Evolutionary conservation across 192 early-diverging fungal genomes (phyloP), one percentile per base, ranked within the genome.

Genomic region (Globomyces pollinis-pini): DNA sequence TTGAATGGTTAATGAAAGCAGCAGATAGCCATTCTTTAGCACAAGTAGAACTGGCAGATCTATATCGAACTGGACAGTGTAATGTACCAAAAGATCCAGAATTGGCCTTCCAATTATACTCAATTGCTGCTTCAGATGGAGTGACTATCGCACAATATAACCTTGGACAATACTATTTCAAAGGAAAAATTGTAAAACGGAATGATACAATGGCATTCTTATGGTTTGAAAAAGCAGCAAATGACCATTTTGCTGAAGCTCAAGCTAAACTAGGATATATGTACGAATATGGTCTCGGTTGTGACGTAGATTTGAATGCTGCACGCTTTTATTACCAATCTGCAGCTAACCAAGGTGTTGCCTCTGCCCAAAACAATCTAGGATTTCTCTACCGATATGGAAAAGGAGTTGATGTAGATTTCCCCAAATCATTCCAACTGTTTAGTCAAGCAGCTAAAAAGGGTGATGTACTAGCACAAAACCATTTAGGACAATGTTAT

Each of bases 401-500:
- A 13, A 44, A 23, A 23, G 38, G 57, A 16, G 31, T 59, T 13
- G 57, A 43, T 4, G 12, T 53, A 29, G 45, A 59, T 20, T 8
- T 45, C 20, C 26, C n/a, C 8, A 59, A 20, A 11, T 18, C 57
- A 28, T 44, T 59, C 31, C 8, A 59, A 7, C 6, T 20, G 53
- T 56, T 56, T n/a, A 13, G 21, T 9, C 6, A 28, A 23, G 6
- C 21, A 23, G 53, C 53, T 8, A 28, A 56, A 26, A n/a, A 15
- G 6, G 53, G 53, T 0, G 15, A 39, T 28, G 11, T 18, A 24
- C 12, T 35, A 15, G 15, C 53, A 6, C 53, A 56, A 35, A 36
- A 56, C 33, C 53, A 56, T 56, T 33, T 56, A 20, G 53, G 53
- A 11, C 53, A 41, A 41, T 56, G 32, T 12, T 57, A 57, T 24